These are phyloP conservation scores for Pugionium dolabratum DNA, from an alignment of 345 rosid genomes.

Conservation along the genomic window DNA sequence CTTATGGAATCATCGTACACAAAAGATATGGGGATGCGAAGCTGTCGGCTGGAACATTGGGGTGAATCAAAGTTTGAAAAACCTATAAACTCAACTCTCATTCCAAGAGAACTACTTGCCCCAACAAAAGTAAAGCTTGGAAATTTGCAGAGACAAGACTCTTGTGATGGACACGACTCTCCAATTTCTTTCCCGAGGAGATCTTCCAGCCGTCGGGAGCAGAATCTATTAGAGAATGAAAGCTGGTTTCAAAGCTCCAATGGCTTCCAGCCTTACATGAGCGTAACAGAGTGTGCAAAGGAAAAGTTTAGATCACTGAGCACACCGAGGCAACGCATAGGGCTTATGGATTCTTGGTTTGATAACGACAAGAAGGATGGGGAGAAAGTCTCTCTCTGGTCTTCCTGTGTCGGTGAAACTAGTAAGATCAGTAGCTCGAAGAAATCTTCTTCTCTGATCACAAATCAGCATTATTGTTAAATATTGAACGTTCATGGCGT, in stretches of 20 bases:
- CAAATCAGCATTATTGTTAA: slow-evolving; percentile 28
- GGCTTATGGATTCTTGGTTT: slow-evolving; percentile 43
- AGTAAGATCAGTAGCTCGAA: slow-evolving; percentile 37
- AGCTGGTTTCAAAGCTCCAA: slow-evolving; percentile 51
- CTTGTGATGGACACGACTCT: slow-evolving; percentile 47
- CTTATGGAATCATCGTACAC: slow-evolving; percentile 44
- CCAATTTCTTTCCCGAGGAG: slow-evolving; percentile 62
- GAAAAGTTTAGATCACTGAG: slow-evolving; percentile 81
- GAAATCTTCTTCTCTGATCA: slow-evolving; percentile 28
- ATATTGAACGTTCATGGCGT: not conserved
- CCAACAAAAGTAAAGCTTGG: slow-evolving; percentile 39
- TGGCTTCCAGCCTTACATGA: slow-evolving; percentile 66
- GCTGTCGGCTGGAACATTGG: slow-evolving; percentile 42
- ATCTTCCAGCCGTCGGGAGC: slow-evolving; percentile 56
- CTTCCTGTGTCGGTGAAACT: slow-evolving; percentile 55
- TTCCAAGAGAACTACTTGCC: slow-evolving; percentile 2
- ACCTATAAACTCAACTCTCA: slow-evolving; percentile 28
- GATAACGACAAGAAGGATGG: slow-evolving; percentile 41
- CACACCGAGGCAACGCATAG: slow-evolving; percentile 67
- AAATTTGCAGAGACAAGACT: slow-evolving; percentile 44
- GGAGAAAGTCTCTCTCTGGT: slow-evolving; percentile 44
- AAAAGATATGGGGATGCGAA: slow-evolving; percentile 48
- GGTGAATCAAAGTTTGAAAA: slow-evolving; percentile 35
- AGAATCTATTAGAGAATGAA: slow-evolving; percentile 43
- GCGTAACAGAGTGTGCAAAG: slow-evolving; percentile 68